phyloP scores from a whole-genome alignment of 169 alveolate species.

The Plasmodium vinckei region DNA sequence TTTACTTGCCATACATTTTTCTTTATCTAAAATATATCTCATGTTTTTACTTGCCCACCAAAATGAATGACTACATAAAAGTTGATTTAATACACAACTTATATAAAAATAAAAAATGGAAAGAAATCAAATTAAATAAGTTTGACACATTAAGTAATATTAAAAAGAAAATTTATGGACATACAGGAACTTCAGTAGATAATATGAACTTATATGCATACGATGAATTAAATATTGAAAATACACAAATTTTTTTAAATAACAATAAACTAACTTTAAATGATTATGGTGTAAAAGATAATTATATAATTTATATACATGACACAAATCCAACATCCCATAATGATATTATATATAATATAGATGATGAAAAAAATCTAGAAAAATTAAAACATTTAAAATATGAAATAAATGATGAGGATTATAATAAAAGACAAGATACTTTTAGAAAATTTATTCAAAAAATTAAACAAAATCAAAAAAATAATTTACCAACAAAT shows the following conservation, averaged over 20 bases:
- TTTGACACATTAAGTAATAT: conserved; percentile 76
- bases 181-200: conserved; percentile 76
- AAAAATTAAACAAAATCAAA: conserved; percentile 60
- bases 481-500: not conserved
- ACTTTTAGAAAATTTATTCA: conserved; percentile 87
- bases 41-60: too few species aligned
- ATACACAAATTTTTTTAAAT: conserved; percentile 71
- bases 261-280: conserved; percentile 51
- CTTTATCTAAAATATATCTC: too few species aligned
- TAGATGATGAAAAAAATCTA: conserved; percentile 32
- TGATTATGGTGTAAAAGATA: conserved; percentile 76
- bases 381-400: conserved; percentile 74
- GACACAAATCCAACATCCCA: conserved; percentile 4
- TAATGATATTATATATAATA: conserved; percentile 37
- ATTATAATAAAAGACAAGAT: conserved; percentile 86
- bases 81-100: conserved; percentile 76
- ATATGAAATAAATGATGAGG: conserved; percentile 91
- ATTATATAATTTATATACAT: conserved; percentile 75
- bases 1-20: not conserved
- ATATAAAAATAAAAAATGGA: conserved; percentile 75
- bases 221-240: conserved; percentile 43
- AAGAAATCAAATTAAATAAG: conserved; percentile 77
- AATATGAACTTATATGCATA: conserved; percentile 79
- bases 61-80: conserved; percentile 52
- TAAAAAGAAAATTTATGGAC: conserved; percentile 78